phyloP scores from a whole-genome alignment of 768 basidiomycete species.

The Calocybe gangraenosa region DNA sequence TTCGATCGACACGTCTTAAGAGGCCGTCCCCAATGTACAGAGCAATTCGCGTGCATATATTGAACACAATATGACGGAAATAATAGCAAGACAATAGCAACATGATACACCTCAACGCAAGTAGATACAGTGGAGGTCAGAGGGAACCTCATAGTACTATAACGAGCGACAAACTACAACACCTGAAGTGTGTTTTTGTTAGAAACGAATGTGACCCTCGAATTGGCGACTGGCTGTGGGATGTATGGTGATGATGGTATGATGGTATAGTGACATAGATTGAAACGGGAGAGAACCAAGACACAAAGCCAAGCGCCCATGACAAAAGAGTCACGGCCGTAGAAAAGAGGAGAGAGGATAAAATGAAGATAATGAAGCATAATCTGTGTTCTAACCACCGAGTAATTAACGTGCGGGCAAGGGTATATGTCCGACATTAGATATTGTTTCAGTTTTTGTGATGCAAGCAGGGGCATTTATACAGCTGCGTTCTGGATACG shows the following conservation, averaged over 20 bases:
- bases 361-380: not conserved
- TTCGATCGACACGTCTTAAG: too few species aligned
- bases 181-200: constrained; percentile 3
- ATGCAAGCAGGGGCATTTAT: constrained; percentile 17
- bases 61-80: not conserved
- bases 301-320: not conserved
- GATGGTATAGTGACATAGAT: constrained; percentile 13
- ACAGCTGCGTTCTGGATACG: constrained; percentile 40
- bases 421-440: not conserved
- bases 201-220: constrained; percentile 10
- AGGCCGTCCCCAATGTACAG: too few species aligned
- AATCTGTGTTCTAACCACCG: constrained; percentile 2
- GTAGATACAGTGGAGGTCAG: constrained; percentile 14
- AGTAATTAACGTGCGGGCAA: constrained; percentile 13
- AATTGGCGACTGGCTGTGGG: constrained; percentile 2
- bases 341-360: not conserved
- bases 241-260: constrained; percentile 7
- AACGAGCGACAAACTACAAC: constrained; percentile 12
- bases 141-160: constrained; percentile 7
- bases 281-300: not conserved
- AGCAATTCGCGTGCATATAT: too few species aligned
- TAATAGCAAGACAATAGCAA: constrained; percentile 2
- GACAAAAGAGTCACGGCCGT: too few species aligned
- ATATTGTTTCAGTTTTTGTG: constrained; percentile 8
- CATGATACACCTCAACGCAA: constrained; percentile 11